Percentiles rank a stretch among this genome's conserved stretches.
These are phyloP conservation scores for Gilbertella persicaria DNA, from an alignment of 371 early-diverging fungal species.

Conservation along the genomic window DNA sequence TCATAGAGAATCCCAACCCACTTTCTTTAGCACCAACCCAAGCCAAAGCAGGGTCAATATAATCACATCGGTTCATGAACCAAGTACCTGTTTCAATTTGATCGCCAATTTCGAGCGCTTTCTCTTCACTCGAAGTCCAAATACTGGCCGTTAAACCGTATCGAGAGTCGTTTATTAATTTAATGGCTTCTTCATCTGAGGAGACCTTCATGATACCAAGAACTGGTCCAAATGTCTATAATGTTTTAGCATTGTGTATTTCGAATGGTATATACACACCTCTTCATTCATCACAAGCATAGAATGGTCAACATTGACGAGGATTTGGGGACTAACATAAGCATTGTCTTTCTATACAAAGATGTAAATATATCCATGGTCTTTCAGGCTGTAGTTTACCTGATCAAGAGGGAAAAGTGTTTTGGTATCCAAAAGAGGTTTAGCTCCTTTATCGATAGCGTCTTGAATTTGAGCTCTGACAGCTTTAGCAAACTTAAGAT, in stretches of 20 bases:
- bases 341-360: slow-evolving; percentile 30
- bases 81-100: slow-evolving; percentile 82
- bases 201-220: slow-evolving; percentile 75
- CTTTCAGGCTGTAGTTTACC: slow-evolving; percentile 23
- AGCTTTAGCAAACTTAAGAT: slow-evolving; percentile 63
- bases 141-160: slow-evolving; percentile 87
- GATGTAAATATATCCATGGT: not conserved
- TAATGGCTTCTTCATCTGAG: slow-evolving; percentile 77
- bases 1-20: slow-evolving; percentile 75
- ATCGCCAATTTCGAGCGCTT: slow-evolving; percentile 65
- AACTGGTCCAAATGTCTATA: slow-evolving; percentile 81
- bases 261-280: slow-evolving; percentile 11
- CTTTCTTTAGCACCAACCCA: slow-evolving; percentile 87
- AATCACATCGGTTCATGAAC: slow-evolving; percentile 88
- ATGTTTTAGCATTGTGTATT: not conserved
- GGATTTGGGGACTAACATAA: slow-evolving; percentile 78
- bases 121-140: slow-evolving; percentile 73
- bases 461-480: slow-evolving; percentile 73
- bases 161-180: slow-evolving; percentile 78
- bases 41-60: slow-evolving; percentile 77
- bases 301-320: slow-evolving; percentile 70
- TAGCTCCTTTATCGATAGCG: slow-evolving; percentile 77
- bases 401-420: slow-evolving; percentile 63
- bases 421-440: slow-evolving; percentile 59
- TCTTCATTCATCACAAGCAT: slow-evolving; percentile 86